Conservation (phyloP, 768 basidiomycete genomes). For the Suillus paluster region DNA sequence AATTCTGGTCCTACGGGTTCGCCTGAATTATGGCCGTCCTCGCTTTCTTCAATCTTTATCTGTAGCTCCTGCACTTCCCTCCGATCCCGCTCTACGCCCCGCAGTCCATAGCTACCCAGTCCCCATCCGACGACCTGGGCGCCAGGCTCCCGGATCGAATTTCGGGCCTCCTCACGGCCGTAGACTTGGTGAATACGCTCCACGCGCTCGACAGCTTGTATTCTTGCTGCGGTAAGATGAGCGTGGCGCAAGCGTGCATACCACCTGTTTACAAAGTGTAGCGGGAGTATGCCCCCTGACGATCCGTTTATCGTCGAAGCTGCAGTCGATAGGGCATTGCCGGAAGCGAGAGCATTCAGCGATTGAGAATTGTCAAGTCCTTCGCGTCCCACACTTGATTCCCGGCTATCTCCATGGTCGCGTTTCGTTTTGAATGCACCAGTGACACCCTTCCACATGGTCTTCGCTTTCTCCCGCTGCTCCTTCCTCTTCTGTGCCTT, state of each 20-base stretch:
- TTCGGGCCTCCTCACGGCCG: slow-evolving; percentile 36
- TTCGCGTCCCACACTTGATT: neutral
- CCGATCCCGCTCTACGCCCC: slow-evolving; percentile 37
- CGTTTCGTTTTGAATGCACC: slow-evolving; percentile 45
- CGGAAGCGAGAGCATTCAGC: slow-evolving; percentile 15
- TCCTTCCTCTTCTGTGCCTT: slow-evolving; percentile 52
- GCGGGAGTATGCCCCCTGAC: slow-evolving; percentile 13
- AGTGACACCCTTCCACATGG: slow-evolving; percentile 62
- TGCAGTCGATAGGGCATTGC: slow-evolving; percentile 1
- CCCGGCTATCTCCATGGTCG: neutral
- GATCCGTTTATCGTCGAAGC: neutral
- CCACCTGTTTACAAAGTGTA: slow-evolving; percentile 50
- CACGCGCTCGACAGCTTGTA: slow-evolving; percentile 69
- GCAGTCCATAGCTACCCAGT: slow-evolving; percentile 67
- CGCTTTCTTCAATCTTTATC: slow-evolving; percentile 27
- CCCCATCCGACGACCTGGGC: slow-evolving; percentile 63
- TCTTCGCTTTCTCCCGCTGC: slow-evolving; percentile 56
- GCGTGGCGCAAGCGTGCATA: slow-evolving; percentile 68
- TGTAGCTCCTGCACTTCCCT: slow-evolving; percentile 17
- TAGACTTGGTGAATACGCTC: slow-evolving; percentile 70
- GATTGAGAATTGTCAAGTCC: slow-evolving; percentile 7
- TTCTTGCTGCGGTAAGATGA: slow-evolving; percentile 70
- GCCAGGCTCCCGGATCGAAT: slow-evolving; percentile 29
- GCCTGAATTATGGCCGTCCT: slow-evolving; percentile 14
- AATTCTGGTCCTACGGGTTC: slow-evolving; percentile 13